Evolutionary conservation across 177 flowering plant species (phyloP), one percentile per base, ranked within the genome.

Genomic region (Vitis hybrid): DNA sequence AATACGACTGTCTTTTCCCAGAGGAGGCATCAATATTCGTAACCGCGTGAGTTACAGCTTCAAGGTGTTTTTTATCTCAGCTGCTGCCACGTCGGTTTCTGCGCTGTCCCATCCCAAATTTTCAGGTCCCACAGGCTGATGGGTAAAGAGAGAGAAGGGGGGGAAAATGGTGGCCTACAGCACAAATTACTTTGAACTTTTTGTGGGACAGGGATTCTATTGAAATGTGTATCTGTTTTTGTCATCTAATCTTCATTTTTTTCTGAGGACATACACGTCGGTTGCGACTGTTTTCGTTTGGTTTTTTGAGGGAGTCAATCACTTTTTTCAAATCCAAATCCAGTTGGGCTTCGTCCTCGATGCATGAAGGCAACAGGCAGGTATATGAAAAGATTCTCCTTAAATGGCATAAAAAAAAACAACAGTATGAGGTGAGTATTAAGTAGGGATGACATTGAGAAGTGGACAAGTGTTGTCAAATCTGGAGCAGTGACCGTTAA

Each of bases 31-130:
- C 15, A 53, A n/a, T 54, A 3, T 55, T 56, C n/a, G 55, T 49
- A 10, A 35, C 65, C 48, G 7, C 35, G 53, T 46, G 5, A 21
- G 20, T 63, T 49, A 71, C 56, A 66, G 61, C 46, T 61, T 61
- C 21, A 2, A 32, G 24, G 62, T 52, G 55, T 3, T 55, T 59
- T 51, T 49, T 12, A 15, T 58, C 50, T 58, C 58, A 11, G 11
- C 24, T n/a, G 67, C 9, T 10, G 71, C 61, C 71, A 67, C 71
- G 66, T 58, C 62, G 68, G 65, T 17, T 64, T 20, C 53, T 60
- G 53, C 20, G 46, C 13, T 35, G 65, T 50, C 70, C 49, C 49
- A 9, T 9, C 58, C 9, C 58, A 54, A 14, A 54, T 6, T 14
- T 54, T 15, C 11, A 54, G 58, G 58, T 54, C 58, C 58, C 58